Evolutionary conservation across 805 yeast genomes (phyloP), one percentile per base, ranked within the genome.

Genomic region (Candida pseudofarinosa): DNA sequence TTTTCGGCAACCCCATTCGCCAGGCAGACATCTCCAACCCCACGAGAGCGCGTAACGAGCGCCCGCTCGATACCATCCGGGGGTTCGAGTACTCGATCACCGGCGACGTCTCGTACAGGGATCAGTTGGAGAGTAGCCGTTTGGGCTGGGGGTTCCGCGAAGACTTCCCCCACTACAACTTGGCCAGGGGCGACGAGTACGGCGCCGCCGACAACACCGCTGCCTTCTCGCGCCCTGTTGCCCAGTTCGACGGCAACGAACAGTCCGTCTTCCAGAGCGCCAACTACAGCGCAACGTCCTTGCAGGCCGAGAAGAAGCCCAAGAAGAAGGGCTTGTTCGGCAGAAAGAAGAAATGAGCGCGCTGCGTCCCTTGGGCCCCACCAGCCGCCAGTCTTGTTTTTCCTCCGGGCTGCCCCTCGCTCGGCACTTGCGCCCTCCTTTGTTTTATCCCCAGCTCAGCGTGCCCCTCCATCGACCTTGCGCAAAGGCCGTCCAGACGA

Each of bases 1-100:
- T 88, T 35, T 91, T 90, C 62, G 99, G 99, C 16, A 77, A 78
- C 45, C 80, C 83, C 4, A 93, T 93, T 55, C 59, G 59, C 2
- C 80, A 79, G 49, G 86, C 95, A 5, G 99, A 93, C 61, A 74
- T 85, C 52, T 88, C 96, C 32, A 93, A 93, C 60, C 99, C 99
- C 20, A 83, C 97, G 4, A 78, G 99, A 56, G 68, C 85, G 16
- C 79, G 99, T 64, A 91, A 90, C 62, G 99, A 93, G 67, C 80
- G 99, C 56, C 99, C 99, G 3, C 70, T 93, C 55, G 99, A 95
- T 63, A 93, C 99, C 2, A 90, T 93, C 56, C 76, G 98, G 54
- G 76, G 87, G 4, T 93, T 93, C 65, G 98, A 93, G 70, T 93
- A 84, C 59, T 83, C 97, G 32, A 89, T 93, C 50, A 88, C 96